phyloP scores from a whole-genome alignment of 73 alveolate species.

The Tetrahymena borealis region DNA sequence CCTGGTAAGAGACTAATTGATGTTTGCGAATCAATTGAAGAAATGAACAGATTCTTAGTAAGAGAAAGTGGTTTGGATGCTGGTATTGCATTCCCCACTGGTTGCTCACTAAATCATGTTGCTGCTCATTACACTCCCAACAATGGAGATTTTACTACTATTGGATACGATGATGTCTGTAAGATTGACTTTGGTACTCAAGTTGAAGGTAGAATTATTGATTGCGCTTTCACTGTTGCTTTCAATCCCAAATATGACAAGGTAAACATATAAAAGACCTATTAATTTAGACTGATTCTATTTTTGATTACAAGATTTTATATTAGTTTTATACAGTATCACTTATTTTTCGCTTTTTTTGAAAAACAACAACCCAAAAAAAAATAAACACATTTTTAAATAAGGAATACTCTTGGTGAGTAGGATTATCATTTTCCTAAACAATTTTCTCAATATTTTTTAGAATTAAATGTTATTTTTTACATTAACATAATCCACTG shows the following conservation, averaged over 20 bases:
- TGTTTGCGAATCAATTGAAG: slow-evolving; percentile 85
- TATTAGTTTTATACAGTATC: too few relatives aligned
- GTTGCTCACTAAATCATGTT: slow-evolving; percentile 83
- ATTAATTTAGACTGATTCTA: not conserved
- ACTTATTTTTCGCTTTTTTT: too few relatives aligned
- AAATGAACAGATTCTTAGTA: slow-evolving; percentile 74
- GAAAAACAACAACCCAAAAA: too few relatives aligned
- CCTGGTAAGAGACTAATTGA: slow-evolving; percentile 94
- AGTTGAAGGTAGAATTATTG: slow-evolving; percentile 91
- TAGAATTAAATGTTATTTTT: too few relatives aligned
- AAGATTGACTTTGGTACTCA: slow-evolving; percentile 97
- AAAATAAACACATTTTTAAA: too few relatives aligned
- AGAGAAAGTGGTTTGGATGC: slow-evolving; percentile 81
- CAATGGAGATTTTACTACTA: slow-evolving; percentile 81
- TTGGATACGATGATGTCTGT: slow-evolving; percentile 84
- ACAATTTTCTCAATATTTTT: too few relatives aligned
- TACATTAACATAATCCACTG: too few relatives aligned
- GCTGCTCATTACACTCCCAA: slow-evolving; percentile 99
- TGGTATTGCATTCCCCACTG: slow-evolving; percentile 98
- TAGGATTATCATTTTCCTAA: too few relatives aligned
- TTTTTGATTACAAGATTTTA: too few relatives aligned
- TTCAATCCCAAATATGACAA: slow-evolving; percentile 90
- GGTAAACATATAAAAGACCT: not conserved
- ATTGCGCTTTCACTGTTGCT: slow-evolving; percentile 97
- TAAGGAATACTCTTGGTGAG: too few relatives aligned